Conservation (phyloP, 441 rosid genomes). For the Erodium texanum region DNA sequence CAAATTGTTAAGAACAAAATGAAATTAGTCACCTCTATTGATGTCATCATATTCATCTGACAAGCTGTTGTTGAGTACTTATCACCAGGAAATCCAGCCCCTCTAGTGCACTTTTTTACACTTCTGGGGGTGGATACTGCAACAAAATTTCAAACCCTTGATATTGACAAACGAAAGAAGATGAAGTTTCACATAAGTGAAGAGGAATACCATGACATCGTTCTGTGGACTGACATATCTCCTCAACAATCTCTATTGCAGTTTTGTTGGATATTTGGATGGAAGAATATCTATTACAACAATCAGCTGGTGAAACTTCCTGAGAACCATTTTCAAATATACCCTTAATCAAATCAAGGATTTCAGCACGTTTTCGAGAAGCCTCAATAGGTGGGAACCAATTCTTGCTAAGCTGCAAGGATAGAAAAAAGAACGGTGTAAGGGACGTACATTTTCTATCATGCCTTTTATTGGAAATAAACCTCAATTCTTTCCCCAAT, state of each 20-base stretch:
- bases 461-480: background rate
- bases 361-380: constrained; percentile 46
- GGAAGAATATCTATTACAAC: constrained; percentile 17
- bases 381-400: constrained; percentile 77
- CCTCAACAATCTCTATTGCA: constrained; percentile 23
- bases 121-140: constrained; percentile 13
- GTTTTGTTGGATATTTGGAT: constrained; percentile 17
- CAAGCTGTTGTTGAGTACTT: constrained; percentile 19
- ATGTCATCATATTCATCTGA: constrained; percentile 28
- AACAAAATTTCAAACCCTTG: constrained; percentile 16
- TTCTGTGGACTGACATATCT: constrained; percentile 22
- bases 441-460: background rate
- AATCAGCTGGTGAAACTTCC: constrained; percentile 24
- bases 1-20: too few relatives aligned
- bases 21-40: constrained; percentile 40
- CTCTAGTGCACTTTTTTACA: constrained; percentile 12
- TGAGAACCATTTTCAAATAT: constrained; percentile 33
- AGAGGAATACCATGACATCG: constrained; percentile 20
- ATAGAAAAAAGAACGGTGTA: background rate
- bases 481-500: background rate
- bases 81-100: constrained; percentile 8
- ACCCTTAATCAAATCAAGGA: constrained; percentile 41
- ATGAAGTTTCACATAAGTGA: constrained; percentile 5
- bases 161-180: background rate
- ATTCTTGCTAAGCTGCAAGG: constrained; percentile 46